Conservation (phyloP, 2,329 filamentous ascomycete genomes). For the Verticillium nonalfalfae region DNA sequence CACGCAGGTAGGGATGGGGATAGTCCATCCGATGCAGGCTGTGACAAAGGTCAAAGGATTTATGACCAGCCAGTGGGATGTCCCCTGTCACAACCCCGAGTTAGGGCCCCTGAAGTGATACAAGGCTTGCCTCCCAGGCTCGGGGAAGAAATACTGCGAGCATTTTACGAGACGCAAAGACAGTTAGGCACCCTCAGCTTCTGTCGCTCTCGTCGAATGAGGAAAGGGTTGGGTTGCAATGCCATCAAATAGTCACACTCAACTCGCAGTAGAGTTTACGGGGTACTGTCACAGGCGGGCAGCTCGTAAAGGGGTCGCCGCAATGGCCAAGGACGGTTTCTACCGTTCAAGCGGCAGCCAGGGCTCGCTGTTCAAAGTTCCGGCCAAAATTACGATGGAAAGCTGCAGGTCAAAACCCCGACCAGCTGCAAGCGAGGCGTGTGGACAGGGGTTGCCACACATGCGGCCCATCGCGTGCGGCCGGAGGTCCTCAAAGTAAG, state of each 20-base stretch:
- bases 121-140: background rate
- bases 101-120: background rate
- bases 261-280: background rate
- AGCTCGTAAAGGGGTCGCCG: background rate
- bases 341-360: background rate
- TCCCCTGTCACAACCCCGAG: background rate
- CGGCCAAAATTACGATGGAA: background rate
- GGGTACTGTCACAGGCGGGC: background rate
- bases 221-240: background rate
- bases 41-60: background rate
- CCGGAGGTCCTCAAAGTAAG: background rate
- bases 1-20: background rate
- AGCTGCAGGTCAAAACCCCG: background rate
- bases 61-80: background rate
- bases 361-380: background rate
- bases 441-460: background rate
- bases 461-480: background rate
- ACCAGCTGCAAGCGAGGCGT: background rate
- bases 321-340: background rate
- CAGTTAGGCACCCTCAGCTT: background rate
- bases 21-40: background rate
- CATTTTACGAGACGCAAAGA: background rate
- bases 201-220: background rate
- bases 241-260: background rate
- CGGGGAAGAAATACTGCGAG: background rate